Base-by-base conservation (phyloP, 345 rosid genomes). In the Rhizophora mangle region DNA sequence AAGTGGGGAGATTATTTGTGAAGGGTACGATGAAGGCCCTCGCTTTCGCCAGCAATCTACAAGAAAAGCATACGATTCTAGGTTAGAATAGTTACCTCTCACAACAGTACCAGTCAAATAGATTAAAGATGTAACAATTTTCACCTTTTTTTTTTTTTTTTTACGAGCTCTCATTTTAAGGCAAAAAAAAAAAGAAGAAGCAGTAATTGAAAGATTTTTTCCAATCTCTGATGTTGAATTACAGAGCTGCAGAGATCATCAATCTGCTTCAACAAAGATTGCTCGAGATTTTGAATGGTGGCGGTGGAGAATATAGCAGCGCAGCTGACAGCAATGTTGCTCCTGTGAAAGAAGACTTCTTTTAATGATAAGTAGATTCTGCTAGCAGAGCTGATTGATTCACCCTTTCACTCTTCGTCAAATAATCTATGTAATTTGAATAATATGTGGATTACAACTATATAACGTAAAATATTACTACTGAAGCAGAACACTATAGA, bases 1-100 rank as follows among this genome's bases (percentile, higher is more conserved):
- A 6, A 86, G 46, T 30, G 99, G 99, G 63, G 99, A 92, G 72
- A 78, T 87, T 16, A 76, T 92, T 65, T 95, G 99, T 67, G 98
- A 94, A 87, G 99, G 96, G 29, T 90, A 85, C 63, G 99, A 94
- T 71, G 99, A 95, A 75, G 97, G 97, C 63, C 99, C 99, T 81
- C 88, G 99, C 36, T 84, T 81, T 68, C 80, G 70, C 26, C 82
- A 57, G n/a, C 81, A 80, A 59, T 64, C 57, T 72, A 72, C 78
- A 51, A 78, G 69, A 58, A 66, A 89, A 77, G 55, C 85, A 62
- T 71, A 72, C 59, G 65, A 79, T 78, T 80, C 87, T 32, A 88
- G 95, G 98, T 89, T 72, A 26, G 62, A 20, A 27, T 8, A 21
- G 27, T 62, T 16, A 18, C 24, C 9, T 61, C 53, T 32, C 18